phyloP scores from a whole-genome alignment of 2,329 filamentous ascomycete genomes.

The Beauveria pseudobassiana region DNA sequence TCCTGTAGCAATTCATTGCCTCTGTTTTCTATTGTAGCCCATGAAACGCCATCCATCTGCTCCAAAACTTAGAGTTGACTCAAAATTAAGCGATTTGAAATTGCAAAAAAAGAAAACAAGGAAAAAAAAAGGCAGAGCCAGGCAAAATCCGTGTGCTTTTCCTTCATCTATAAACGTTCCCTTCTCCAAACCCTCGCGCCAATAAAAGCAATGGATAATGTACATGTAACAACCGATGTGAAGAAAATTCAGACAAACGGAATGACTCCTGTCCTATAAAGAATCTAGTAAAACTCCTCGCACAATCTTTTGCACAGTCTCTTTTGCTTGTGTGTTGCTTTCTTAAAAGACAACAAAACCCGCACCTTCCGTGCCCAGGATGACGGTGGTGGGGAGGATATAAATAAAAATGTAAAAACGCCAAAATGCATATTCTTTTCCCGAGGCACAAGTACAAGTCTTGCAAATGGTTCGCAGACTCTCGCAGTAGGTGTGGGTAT shows the following conservation, averaged over 20 bases:
- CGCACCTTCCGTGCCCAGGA: background rate
- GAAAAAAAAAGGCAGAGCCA: background rate
- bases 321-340: background rate
- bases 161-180: background rate
- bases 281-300: background rate
- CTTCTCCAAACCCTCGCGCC: background rate
- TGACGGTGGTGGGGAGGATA: background rate
- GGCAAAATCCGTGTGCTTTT: background rate
- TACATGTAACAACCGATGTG: background rate
- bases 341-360: background rate
- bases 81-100: too few relatives aligned
- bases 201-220: background rate
- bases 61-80: too few relatives aligned
- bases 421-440: background rate
- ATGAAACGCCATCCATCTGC: too few relatives aligned
- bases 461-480: background rate
- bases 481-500: background rate
- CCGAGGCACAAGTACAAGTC: background rate
- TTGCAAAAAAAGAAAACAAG: background rate
- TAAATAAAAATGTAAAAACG: conserved; percentile 6
- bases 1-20: too few relatives aligned
- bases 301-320: background rate
- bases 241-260: background rate
- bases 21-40: too few relatives aligned
- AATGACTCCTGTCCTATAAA: background rate